Percentiles rank a stretch among this genome's conserved stretches.
phyloP scores from a whole-genome alignment of 129 eudicot genomes.

The Helianthus tuberosus region DNA sequence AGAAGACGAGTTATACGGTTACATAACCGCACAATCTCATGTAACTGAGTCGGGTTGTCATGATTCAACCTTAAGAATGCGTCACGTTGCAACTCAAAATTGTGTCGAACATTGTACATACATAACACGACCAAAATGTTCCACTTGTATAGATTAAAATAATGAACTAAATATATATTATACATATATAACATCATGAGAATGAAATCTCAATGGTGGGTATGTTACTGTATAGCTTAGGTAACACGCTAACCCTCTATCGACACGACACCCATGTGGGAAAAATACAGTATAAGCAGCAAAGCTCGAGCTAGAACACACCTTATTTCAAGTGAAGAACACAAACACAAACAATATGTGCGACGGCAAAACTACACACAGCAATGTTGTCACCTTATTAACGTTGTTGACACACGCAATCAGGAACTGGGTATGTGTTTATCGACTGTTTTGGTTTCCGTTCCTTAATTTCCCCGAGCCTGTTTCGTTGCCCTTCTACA shows the following conservation, averaged over 20 bases:
- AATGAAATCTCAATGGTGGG: constrained; percentile 25
- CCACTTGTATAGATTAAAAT: constrained; percentile 11
- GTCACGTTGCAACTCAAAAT: too few relatives aligned
- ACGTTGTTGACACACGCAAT: constrained; percentile 88
- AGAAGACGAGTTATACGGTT: too few relatives aligned
- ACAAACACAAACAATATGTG: constrained; percentile 33
- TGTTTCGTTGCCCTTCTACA: constrained; percentile 70
- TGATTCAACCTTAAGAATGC: too few relatives aligned
- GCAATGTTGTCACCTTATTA: constrained; percentile 35
- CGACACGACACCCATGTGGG: constrained; percentile 36
- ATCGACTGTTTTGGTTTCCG: constrained; percentile 78
- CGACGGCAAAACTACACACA: constrained; percentile 27
- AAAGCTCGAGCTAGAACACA: constrained; percentile 25
- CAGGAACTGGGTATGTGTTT: constrained; percentile 95
- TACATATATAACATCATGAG: constrained; percentile 36
- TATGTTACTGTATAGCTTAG: constrained; percentile 39
- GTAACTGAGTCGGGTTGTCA: too few relatives aligned
- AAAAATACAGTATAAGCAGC: constrained; percentile 34
- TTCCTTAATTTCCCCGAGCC: constrained; percentile 77
- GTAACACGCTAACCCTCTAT: constrained; percentile 39
- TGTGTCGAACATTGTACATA: neutral
- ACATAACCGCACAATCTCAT: neutral
- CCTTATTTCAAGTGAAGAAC: constrained; percentile 30
- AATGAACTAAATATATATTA: constrained; percentile 24
- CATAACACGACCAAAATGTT: constrained; percentile 14